Evolutionary conservation across 2,329 filamentous ascomycete genomes (phyloP).

Genomic region (Sarocladium strictum): DNA sequence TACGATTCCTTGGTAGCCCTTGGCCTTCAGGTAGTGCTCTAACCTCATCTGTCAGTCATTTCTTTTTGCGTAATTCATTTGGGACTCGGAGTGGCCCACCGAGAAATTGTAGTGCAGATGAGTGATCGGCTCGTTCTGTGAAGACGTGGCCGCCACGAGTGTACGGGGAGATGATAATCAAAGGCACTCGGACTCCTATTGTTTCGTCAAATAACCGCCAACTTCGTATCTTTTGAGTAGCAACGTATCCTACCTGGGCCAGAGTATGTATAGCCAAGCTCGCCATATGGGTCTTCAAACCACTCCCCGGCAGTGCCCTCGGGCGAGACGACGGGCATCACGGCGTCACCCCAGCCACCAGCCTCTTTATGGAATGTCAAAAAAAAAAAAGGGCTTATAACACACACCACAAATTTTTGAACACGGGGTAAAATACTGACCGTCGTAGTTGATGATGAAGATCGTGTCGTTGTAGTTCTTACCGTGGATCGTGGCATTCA

Average conservation of each 20-base stretch:
- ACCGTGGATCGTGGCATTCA: slow-evolving; percentile 42
- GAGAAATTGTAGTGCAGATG: background rate
- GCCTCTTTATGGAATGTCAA: slow-evolving; percentile 29
- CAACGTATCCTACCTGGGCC: background rate
- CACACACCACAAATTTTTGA: no score
- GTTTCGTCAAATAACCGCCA: background rate
- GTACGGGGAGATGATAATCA: background rate
- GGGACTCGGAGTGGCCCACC: background rate
- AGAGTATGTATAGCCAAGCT: slow-evolving; percentile 7
- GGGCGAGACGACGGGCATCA: slow-evolving; percentile 40
- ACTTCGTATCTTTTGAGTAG: background rate
- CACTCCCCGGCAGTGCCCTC: slow-evolving; percentile 43
- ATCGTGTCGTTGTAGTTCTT: slow-evolving; percentile 41
- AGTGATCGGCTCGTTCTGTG: background rate
- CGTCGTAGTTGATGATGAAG: slow-evolving; percentile 46
- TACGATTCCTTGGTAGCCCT: background rate
- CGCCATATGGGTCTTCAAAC: slow-evolving; percentile 33
- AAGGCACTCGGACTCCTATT: background rate
- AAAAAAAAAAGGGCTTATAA: background rate
- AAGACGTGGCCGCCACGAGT: background rate
- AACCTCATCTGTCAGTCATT: background rate
- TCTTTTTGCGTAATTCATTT: background rate
- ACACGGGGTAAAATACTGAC: slow-evolving; percentile 17
- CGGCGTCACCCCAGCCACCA: slow-evolving; percentile 49
- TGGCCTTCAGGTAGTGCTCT: background rate